These are phyloP conservation scores for Balansia obtecta DNA, from an alignment of 2,329 filamentous ascomycete species.

Conservation along the genomic window DNA sequence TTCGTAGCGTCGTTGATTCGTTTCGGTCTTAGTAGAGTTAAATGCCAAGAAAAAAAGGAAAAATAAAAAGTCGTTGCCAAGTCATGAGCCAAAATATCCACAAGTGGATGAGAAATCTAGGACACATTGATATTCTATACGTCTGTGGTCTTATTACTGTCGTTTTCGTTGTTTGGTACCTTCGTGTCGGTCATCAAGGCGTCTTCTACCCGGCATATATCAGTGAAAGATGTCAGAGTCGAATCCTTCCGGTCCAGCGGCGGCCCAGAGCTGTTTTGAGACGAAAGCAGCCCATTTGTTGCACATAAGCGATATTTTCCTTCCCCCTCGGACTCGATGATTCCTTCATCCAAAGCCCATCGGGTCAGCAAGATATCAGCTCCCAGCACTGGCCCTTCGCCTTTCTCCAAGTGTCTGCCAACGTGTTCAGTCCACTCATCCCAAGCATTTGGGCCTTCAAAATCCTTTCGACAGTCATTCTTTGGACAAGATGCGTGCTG, in stretches of 20 bases:
- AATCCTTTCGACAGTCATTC: constrained; percentile 56
- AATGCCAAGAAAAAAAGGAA: background rate
- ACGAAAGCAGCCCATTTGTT: constrained; percentile 15
- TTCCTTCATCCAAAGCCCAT: constrained; percentile 51
- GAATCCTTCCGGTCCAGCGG: constrained; percentile 17
- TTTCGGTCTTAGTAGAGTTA: background rate
- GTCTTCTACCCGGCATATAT: constrained; percentile 12
- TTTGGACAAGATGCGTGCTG: constrained; percentile 58
- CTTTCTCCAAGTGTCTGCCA: constrained; percentile 75
- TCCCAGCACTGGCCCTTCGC: constrained; percentile 43
- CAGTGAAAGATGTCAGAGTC: constrained; percentile 8
- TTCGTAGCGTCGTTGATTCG: constrained; percentile 5
- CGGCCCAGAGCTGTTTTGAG: constrained; percentile 4
- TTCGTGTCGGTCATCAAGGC: constrained; percentile 13
- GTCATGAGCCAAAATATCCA: no score
- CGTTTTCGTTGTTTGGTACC: constrained; percentile 14
- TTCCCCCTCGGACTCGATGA: constrained; percentile 45
- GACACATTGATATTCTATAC: no score
- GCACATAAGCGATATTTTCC: constrained; percentile 41
- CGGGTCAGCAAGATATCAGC: constrained; percentile 45
- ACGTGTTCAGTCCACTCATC: constrained; percentile 89
- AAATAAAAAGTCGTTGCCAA: no score
- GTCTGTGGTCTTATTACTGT: background rate
- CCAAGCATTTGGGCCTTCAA: constrained; percentile 66
- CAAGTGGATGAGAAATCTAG: no score